Evolutionary conservation across 129 eudicot genomes (phyloP).

Genomic region (Sambucus nigra): DNA sequence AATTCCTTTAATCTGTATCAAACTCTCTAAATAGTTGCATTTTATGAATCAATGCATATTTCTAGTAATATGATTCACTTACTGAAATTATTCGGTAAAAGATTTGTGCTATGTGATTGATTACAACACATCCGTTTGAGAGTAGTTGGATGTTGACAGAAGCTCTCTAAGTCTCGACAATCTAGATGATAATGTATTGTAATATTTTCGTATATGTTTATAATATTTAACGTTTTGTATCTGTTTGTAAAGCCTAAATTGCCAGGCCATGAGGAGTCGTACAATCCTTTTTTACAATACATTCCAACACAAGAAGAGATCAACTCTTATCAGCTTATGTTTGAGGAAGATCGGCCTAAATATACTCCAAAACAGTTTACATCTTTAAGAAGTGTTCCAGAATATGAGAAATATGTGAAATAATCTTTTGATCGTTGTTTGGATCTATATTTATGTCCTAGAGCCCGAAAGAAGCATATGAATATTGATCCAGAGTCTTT

Average conservation of each 20-base stretch:
- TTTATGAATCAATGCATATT: no score
- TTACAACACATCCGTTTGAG: no score
- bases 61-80: no score
- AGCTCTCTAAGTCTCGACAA: no score
- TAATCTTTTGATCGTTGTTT: constrained; percentile 88
- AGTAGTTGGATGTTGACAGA: no score
- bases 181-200: no score
- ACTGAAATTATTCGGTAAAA: no score
- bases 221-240: no score
- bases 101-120: no score
- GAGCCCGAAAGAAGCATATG: constrained; percentile 88
- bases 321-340: constrained; percentile 72
- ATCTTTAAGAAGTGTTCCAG: constrained; percentile 88
- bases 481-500: constrained; percentile 88
- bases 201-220: no score
- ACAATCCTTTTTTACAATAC: constrained; percentile 81
- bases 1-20: no score
- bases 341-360: constrained; percentile 95
- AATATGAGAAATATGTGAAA: constrained; percentile 66
- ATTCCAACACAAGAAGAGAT: constrained; percentile 96
- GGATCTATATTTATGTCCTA: constrained; percentile 85
- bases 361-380: constrained; percentile 80
- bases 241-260: constrained; percentile 67
- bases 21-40: no score
- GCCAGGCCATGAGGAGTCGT: constrained; percentile 97